Base-by-base conservation (phyloP, 2,329 filamentous ascomycete species). In the Akanthomyces muscarius region DNA sequence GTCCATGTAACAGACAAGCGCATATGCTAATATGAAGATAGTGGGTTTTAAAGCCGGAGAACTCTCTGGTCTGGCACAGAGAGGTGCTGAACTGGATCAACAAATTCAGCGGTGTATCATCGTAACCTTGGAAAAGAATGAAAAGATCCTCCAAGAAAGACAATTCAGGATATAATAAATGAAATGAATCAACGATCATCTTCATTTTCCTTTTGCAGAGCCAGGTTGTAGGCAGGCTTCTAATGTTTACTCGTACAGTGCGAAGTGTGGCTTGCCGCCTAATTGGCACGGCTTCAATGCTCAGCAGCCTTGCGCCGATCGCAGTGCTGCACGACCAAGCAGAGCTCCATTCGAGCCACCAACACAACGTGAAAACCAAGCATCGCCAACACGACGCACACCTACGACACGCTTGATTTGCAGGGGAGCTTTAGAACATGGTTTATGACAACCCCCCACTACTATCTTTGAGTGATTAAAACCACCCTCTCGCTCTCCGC, bases 31-130 rank as follows among this genome's bases (percentile, higher is more conserved):
- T 44, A 45, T 21, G 5, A 14, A n/a, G 30, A 48, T 57, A 87
- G 84, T 88, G 91, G 91, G 92, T 97, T 4, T 72, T 97, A 61
- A 96, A 97, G 73, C 91, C 89, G 0, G 94, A 97, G 76, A 98
- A 98, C 74, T 90, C 88, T 4, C 78, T 97, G 21, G 83, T 96
- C 23, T 98, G 95, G 95, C 92, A 98, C 71, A 84, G 84, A 62
- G 90, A 92, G 63, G 92, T 98, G 18, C 72, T 97, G 36, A 86
- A 86, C 62, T 97, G 90, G 86, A 87, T 88, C 66, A 88, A 88
- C 69, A 83, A 86, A 70, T 86, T 85, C 68, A 81, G 81, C 28
- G 81, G 82, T 0, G 70, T 85, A 11, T 64, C 57, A 11, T 41
- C 45, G 21, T 59, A 54, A 71, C 74, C 25, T 21, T 4, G 18